Base-by-base conservation (phyloP, 352 stramenopile genomes). In the Pythium aquatile region DNA sequence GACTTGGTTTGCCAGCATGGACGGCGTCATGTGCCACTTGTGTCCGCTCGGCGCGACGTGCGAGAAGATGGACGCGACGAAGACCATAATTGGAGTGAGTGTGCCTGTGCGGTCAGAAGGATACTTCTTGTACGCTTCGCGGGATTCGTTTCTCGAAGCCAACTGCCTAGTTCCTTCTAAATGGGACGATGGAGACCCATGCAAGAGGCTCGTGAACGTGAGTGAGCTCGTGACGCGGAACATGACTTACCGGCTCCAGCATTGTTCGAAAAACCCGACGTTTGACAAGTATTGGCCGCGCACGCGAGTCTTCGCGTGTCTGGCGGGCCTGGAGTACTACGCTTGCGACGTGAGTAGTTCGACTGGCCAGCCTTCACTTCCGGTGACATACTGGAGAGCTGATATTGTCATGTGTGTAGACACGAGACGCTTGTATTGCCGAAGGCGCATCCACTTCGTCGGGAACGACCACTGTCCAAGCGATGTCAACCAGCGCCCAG, bases 311-410 rank as follows among this genome's bases (percentile, higher is more conserved):
- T 92, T 83, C 59, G 74, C 78, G 11, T 92, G 83, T 17, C 61
- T 90, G 2, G 82, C 81, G 8, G 61, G 69, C 7, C 74, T 77
- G 17, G 81, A 89, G 59, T 89, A 83, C 30, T 92, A 90, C 39
- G 16, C 56, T 0, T 92, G 83, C 46, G 75, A 85, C 55, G 82
- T 91, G 78, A 61, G 78, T 68, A 1, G 5, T 24, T 13, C 20
- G 13, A 37, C 29, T 5, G 7, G 16, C 13, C 32, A 30, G 4
- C 6, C 29, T 16, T 55, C 35, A 5, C 26, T 30, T 57, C 17
- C 1, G n/a, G 29, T 48, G 5, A 14, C 53, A 35, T 16, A 37
- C 32, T 0, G 16, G 46, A 20, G 33, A 44, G 7, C 13, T 57
- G 32, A 17, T 33, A 7, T 20, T 48, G 30, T 66, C 5, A 39